A percentile compares a stretch with the other conserved stretches of the same genome.
Conservation (phyloP, 352 stramenopile genomes). For the Plasmopara muralis region DNA sequence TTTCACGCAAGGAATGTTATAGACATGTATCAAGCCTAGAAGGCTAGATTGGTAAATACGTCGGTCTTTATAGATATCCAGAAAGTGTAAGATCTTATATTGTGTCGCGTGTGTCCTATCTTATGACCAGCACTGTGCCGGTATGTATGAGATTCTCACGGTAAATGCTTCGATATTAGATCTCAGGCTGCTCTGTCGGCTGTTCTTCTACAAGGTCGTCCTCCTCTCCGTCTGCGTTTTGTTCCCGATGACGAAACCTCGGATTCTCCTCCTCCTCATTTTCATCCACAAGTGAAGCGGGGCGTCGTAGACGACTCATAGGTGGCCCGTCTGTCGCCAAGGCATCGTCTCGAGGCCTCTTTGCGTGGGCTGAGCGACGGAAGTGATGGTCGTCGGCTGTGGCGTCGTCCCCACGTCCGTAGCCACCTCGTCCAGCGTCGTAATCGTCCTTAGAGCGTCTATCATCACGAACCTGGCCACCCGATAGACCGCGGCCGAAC, state of each 20-base stretch:
- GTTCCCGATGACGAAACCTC: conserved; percentile 14
- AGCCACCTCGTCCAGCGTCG: conserved; percentile 70
- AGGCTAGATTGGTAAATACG: too few species aligned
- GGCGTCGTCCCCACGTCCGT: conserved; percentile 57
- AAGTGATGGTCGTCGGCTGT: conserved; percentile 60
- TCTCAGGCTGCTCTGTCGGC: conserved; percentile 2
- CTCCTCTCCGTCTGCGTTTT: conserved; percentile 18
- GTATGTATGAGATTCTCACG: too few species aligned
- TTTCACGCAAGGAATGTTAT: too few species aligned
- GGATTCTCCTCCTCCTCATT: conserved; percentile 27
- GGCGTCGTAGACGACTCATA: conserved; percentile 16
- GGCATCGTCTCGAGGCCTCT: conserved; percentile 56
- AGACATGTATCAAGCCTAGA: too few species aligned
- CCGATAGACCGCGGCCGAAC: conserved; percentile 76
- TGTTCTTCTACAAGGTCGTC: conserved; percentile 15
- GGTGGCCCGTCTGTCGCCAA: conserved; percentile 34
- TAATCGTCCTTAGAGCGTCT: conserved; percentile 82
- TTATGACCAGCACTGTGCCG: too few species aligned
- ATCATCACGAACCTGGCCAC: conserved; percentile 81
- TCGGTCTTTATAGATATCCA: too few species aligned
- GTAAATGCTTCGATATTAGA: too few species aligned
- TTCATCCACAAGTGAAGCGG: conserved; percentile 12
- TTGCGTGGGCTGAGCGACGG: conserved; percentile 45
- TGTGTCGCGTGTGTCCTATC: too few species aligned
- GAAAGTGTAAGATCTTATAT: too few species aligned